Evolutionary conservation across 2,329 filamentous ascomycete species (phyloP).

Genomic region (Colletotrichum sp.): DNA sequence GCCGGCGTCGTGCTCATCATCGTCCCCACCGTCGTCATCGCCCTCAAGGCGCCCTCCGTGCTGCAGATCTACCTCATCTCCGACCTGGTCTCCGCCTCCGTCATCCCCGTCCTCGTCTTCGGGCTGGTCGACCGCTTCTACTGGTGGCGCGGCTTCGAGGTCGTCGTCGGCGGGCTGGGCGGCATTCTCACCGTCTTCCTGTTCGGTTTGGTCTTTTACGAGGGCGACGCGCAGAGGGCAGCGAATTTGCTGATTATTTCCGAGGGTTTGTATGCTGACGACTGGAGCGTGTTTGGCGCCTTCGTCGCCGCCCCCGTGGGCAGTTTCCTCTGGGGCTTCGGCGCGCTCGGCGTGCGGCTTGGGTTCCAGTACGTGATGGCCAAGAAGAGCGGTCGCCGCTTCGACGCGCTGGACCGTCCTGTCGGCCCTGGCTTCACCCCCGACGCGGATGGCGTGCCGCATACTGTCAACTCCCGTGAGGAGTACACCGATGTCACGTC

Average conservation of each 20-base stretch:
- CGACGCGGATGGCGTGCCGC: constrained; percentile 16
- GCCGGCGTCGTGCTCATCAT: constrained; percentile 73
- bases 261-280: constrained; percentile 74
- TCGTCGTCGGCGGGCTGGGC: constrained; percentile 77
- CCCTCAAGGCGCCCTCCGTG: constrained; percentile 75
- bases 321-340: constrained; percentile 73
- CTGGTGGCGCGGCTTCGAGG: constrained; percentile 82
- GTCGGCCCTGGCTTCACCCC: constrained; percentile 8
- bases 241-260: constrained; percentile 74
- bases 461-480: constrained; percentile 24
- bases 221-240: constrained; percentile 67
- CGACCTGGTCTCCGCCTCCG: constrained; percentile 77
- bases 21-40: constrained; percentile 75
- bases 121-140: constrained; percentile 70
- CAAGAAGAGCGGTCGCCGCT: constrained; percentile 63
- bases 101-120: constrained; percentile 77
- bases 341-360: constrained; percentile 65
- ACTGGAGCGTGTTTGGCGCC: constrained; percentile 84
- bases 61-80: constrained; percentile 85
- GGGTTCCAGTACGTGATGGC: constrained; percentile 62
- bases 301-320: constrained; percentile 82
- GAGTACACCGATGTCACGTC: constrained; percentile 29
- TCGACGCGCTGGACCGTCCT: constrained; percentile 70
- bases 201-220: constrained; percentile 83
- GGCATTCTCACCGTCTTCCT: constrained; percentile 82